Conservation (phyloP, 1,284 basidiomycete genomes). For the Irpex lacteus region DNA sequence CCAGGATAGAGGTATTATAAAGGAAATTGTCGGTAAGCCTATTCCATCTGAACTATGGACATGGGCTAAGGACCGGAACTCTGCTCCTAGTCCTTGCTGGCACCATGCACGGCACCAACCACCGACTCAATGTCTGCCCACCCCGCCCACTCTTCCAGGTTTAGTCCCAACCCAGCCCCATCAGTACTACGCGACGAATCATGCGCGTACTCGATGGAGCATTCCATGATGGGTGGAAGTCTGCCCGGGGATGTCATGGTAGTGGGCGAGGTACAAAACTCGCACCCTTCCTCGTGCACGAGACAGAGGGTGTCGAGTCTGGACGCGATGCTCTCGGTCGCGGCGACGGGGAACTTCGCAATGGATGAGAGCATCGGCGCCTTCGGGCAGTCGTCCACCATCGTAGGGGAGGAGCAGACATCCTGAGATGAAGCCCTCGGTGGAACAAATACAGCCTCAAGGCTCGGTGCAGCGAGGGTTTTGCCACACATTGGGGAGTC, state of each 20-base stretch:
- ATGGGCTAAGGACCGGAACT: neutral
- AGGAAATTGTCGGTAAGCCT: neutral
- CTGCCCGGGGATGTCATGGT: neutral
- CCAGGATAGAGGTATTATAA: neutral
- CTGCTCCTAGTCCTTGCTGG: neutral
- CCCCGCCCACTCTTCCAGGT: slow-evolving; percentile 3
- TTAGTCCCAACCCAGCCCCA: neutral
- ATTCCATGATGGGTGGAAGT: neutral
- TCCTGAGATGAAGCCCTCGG: neutral
- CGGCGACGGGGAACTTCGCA: neutral
- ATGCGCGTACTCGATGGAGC: neutral
- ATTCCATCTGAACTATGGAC: neutral
- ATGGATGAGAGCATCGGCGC: neutral
- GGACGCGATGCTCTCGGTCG: neutral
- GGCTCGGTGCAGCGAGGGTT: neutral
- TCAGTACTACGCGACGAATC: neutral
- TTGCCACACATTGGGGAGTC: neutral
- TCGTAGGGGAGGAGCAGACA: neutral
- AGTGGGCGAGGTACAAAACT: neutral
- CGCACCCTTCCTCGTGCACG: neutral
- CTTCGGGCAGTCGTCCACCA: neutral
- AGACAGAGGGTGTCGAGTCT: neutral
- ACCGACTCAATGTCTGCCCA: neutral
- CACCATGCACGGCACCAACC: neutral
- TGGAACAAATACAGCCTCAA: neutral